These are phyloP conservation scores for Botrytis paeoniae DNA, from an alignment of 2,329 filamentous ascomycete genomes.

Conservation along the genomic window DNA sequence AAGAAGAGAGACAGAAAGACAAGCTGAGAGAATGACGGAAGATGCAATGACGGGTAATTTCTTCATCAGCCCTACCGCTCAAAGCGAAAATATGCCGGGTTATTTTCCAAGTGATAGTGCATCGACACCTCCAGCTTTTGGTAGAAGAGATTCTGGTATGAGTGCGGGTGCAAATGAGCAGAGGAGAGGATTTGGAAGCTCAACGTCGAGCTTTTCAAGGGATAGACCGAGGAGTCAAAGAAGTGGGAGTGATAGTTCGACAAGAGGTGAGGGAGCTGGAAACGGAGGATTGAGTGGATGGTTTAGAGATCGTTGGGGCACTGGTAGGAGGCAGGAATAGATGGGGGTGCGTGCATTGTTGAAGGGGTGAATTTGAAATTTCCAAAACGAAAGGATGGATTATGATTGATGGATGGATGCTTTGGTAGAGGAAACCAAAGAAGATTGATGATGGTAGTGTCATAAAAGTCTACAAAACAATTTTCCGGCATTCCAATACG, in stretches of 20 bases:
- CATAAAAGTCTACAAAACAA: background rate
- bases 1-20: background rate
- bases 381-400: background rate
- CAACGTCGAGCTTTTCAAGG: background rate
- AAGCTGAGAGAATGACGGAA: background rate
- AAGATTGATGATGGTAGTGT: background rate
- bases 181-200: background rate
- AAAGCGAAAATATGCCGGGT: constrained; percentile 23
- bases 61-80: background rate
- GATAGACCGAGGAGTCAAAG: constrained; percentile 29
- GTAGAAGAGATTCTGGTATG: constrained; percentile 26
- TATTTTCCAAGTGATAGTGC: constrained; percentile 17
- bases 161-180: constrained; percentile 10
- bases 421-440: too few relatives aligned
- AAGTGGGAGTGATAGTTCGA: constrained; percentile 30
- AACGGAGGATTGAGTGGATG: constrained; percentile 24
- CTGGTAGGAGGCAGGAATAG: constrained; percentile 12
- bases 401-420: background rate
- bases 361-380: background rate
- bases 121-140: background rate
- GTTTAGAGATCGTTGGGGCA: constrained; percentile 31
- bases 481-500: background rate
- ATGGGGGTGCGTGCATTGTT: background rate
- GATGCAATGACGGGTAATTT: background rate
- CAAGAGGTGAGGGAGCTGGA: constrained; percentile 18